phyloP scores from a whole-genome alignment of 768 basidiomycete species.

The Cystobasidium ongulense region DNA sequence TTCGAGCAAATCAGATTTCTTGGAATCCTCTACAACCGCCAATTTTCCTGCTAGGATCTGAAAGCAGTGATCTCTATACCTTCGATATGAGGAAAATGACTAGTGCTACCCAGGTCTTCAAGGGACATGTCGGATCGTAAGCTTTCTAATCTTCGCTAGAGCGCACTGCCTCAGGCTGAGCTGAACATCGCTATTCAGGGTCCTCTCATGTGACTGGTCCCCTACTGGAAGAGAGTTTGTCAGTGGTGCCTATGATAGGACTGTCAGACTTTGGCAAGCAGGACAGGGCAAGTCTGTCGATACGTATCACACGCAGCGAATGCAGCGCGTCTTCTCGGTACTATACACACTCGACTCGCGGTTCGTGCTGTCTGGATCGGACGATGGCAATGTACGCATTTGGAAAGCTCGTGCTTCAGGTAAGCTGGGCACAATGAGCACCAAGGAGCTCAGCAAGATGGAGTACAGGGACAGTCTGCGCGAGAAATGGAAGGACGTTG shows the following conservation, averaged over 20 bases:
- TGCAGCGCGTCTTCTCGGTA: conserved; percentile 91
- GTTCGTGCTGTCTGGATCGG: conserved; percentile 41
- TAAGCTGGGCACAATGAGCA: conserved; percentile 80
- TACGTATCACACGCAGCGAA: conserved; percentile 95
- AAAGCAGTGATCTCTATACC: conserved; percentile 96
- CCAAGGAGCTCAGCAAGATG: conserved; percentile 78
- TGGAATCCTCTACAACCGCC: conserved; percentile 98
- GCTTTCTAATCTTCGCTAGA: background rate
- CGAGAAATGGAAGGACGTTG: conserved; percentile 78
- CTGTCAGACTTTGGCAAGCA: conserved; percentile 84
- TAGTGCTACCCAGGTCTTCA: conserved; percentile 83
- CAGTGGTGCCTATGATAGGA: conserved; percentile 92
- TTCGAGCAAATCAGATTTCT: conserved; percentile 77
- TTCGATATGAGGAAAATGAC: conserved; percentile 84
- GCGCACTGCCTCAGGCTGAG: background rate
- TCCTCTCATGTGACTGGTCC: conserved; percentile 95
- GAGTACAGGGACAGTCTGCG: conserved; percentile 85
- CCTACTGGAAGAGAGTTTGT: conserved; percentile 94
- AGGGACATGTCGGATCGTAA: conserved; percentile 68
- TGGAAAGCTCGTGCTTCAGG: conserved; percentile 65
- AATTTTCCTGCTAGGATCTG: conserved; percentile 81
- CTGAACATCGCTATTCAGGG: conserved; percentile 51
- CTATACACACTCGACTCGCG: conserved; percentile 82
- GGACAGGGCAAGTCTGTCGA: conserved; percentile 72
- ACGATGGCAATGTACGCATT: conserved; percentile 42